Conservation (phyloP, 108 stramenopile genomes). For the Parmales sp. region DNA sequence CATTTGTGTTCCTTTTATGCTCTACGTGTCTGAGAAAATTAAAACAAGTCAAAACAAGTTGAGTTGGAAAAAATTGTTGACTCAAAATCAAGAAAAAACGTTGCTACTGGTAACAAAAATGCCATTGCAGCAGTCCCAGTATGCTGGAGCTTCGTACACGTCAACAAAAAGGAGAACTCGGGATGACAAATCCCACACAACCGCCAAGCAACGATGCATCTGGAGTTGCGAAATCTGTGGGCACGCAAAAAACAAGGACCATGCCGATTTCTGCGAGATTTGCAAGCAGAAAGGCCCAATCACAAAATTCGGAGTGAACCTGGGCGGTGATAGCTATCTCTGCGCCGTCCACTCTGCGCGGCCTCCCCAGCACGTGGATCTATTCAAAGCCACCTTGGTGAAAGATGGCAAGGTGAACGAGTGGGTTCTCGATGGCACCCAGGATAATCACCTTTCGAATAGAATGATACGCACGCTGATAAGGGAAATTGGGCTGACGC, state of each 20-base stretch:
- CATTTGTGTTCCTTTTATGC: no score
- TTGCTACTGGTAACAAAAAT: no score
- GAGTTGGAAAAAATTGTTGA: no score
- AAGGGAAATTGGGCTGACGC: background rate
- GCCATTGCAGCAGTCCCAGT: no score
- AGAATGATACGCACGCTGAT: constrained; percentile 7
- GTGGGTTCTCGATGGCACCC: background rate
- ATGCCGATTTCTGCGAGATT: background rate
- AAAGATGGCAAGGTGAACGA: background rate
- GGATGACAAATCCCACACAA: background rate
- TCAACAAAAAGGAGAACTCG: no score
- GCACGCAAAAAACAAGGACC: background rate
- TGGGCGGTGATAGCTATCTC: background rate
- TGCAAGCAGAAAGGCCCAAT: background rate
- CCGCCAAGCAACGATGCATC: background rate
- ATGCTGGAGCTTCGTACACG: no score
- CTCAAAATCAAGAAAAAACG: no score
- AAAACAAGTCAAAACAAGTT: no score
- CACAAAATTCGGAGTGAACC: background rate
- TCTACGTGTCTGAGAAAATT: no score
- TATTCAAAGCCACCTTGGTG: background rate
- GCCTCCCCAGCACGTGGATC: background rate
- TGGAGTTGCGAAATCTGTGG: background rate
- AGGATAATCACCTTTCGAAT: background rate
- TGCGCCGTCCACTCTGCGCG: background rate